Base-by-base conservation (phyloP, 371 early-diverging fungal genomes). In the Paraphysoderma sedebokerense region DNA sequence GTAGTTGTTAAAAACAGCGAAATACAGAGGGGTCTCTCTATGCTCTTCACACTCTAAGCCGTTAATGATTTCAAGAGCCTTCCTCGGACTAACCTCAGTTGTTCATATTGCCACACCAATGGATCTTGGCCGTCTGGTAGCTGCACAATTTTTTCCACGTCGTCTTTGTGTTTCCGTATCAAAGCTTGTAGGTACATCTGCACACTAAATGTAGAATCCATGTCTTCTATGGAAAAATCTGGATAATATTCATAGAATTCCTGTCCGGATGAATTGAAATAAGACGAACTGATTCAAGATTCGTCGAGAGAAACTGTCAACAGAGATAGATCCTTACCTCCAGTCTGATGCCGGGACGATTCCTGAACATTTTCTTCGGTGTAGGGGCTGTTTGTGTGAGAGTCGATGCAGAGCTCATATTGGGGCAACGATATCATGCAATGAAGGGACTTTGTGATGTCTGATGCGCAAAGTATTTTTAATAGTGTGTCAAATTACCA, bases 61-160 rank as follows among this genome's bases (percentile, higher is more conserved):
- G 23, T 5, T 39, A 39, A 3, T 2, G 3, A 39, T 6, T 39
- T 26, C 12, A 39, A 6, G 24, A 4, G 24, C 22, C 24, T 6
- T 6, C n/a, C n/a, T n/a, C n/a, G n/a, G 0, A 81, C 63, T 55
- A 76, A 85, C 84, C 91, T 60, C 56, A 76, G 59, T 53, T 91
- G 91, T 54, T 92, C 89, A 59, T 81, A 88, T 46, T 85, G 82
- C 95, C 95, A 93, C 0, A 79, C 62, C 32, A 74, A 61, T 12
- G 59, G 56, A 49, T 85, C 83, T 19, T 82, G 74, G 19, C 66
- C 74, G 4, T 60, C 55, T 0, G 95, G 95, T 17, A 77, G 47
- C 2, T 68, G 57, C 2, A 87, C 66, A 30, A 87, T 55, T 2
- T 27, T 54, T 11, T 71, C 66, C 7, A 87, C 54, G 39, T 85